Conservation (phyloP, 441 rosid species). For the Erodium chrysanthum region DNA sequence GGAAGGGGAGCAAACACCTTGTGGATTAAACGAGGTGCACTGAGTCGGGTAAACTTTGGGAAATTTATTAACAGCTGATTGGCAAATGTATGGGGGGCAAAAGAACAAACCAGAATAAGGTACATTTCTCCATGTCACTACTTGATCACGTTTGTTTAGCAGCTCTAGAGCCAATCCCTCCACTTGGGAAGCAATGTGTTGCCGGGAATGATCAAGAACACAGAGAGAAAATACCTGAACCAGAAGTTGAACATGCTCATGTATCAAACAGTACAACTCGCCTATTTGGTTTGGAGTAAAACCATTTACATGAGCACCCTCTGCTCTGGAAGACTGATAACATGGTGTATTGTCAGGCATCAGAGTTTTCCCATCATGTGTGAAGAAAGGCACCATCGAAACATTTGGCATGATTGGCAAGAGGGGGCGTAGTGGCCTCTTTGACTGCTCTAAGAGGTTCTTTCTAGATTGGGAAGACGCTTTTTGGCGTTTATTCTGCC, state of each 20-base stretch:
- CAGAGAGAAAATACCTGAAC: constrained; percentile 79
- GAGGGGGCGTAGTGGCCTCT: constrained; percentile 71
- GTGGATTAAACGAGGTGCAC: constrained; percentile 18
- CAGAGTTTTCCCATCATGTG: constrained; percentile 25
- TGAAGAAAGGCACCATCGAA: constrained; percentile 26
- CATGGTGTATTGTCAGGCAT: constrained; percentile 27
- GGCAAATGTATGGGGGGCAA: constrained; percentile 30
- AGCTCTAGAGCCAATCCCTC: constrained; percentile 65
- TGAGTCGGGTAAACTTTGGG: constrained; percentile 21
- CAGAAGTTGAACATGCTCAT: constrained; percentile 87
- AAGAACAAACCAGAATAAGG: constrained; percentile 49
- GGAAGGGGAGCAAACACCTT: constrained; percentile 17
- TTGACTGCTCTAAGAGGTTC: constrained; percentile 50
- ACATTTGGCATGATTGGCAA: constrained; percentile 49
- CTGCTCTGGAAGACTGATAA: constrained; percentile 23
- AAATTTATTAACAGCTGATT: constrained; percentile 38
- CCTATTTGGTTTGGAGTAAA: constrained; percentile 64
- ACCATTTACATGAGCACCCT: constrained; percentile 36
- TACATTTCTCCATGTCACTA: constrained; percentile 33
- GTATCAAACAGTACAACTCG: constrained; percentile 67
- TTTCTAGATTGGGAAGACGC: constrained; percentile 35
- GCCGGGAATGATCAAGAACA: constrained; percentile 61
- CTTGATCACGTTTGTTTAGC: constrained; percentile 53
- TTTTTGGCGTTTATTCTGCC: constrained; percentile 68
- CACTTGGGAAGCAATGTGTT: constrained; percentile 56